Evolutionary conservation across 192 early-diverging fungal genomes (phyloP).

Genomic region (Oehlia diaphana): DNA sequence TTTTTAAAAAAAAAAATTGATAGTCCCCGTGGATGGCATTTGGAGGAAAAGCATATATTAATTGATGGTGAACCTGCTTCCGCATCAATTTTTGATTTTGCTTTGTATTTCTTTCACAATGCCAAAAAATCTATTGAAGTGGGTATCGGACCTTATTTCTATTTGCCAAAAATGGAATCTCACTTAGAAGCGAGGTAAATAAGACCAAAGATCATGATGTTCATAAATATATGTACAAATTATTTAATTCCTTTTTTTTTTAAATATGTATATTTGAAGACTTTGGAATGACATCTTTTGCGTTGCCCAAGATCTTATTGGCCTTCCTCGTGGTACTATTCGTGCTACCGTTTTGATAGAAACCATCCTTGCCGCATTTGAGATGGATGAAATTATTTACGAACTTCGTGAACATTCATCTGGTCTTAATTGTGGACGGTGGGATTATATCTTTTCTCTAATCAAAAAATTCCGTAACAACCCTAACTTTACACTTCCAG

Average conservation of each 20-base stretch:
- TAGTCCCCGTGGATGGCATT: slow-evolving; percentile 97
- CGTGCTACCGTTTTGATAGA: slow-evolving; percentile 97
- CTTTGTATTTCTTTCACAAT: slow-evolving; percentile 99
- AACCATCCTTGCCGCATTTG: slow-evolving; percentile 94
- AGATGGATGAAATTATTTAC: slow-evolving; percentile 99
- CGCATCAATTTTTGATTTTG: slow-evolving; percentile 98
- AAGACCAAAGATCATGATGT: not conserved
- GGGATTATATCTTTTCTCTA: slow-evolving; percentile 99
- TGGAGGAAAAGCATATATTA: slow-evolving; percentile 94
- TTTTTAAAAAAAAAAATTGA: not conserved
- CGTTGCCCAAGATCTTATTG: slow-evolving; percentile 86
- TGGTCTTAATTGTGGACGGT: slow-evolving; percentile 98
- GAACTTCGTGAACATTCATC: slow-evolving; percentile 98
- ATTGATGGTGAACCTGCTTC: slow-evolving; percentile 91
- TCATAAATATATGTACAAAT: not conserved
- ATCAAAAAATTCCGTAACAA: slow-evolving; percentile 97
- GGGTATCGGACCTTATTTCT: slow-evolving; percentile 97
- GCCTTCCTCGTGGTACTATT: slow-evolving; percentile 91
- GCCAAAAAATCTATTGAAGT: slow-evolving; percentile 76
- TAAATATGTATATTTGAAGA: slow-evolving; percentile 34
- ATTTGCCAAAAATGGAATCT: slow-evolving; percentile 98
- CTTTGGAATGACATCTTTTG: slow-evolving; percentile 99
- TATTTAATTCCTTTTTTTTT: slow-evolving; percentile 1
- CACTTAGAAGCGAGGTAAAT: slow-evolving; percentile 80
- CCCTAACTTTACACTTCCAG: slow-evolving; percentile 83